phyloP scores from a whole-genome alignment of 345 rosid species.

The Bruguiera sexangula region DNA sequence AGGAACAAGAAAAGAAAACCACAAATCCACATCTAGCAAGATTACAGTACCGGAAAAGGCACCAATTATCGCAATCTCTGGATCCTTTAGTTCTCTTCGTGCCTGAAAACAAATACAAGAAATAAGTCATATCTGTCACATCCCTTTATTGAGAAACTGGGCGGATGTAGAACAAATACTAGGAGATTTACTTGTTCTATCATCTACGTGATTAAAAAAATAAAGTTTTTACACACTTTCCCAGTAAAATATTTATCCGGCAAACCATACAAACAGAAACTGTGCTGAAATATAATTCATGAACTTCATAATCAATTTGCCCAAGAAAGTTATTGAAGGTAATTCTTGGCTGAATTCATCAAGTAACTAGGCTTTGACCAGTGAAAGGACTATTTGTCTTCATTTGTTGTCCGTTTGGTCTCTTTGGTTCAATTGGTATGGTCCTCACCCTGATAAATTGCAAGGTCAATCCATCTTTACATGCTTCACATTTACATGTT shows the following conservation, averaged over 20 bases:
- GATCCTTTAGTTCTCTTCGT: conserved; percentile 69
- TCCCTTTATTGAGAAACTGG: not conserved
- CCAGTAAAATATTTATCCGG: not conserved
- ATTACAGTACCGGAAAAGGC: conserved; percentile 72
- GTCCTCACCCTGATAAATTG: not conserved
- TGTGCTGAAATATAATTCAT: not conserved
- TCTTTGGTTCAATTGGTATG: not conserved
- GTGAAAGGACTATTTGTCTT: not conserved
- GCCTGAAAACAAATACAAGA: conserved; percentile 39
- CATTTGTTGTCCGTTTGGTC: not conserved
- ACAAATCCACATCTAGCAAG: not conserved
- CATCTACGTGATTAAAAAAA: not conserved
- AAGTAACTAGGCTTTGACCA: not conserved
- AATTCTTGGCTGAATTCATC: not conserved
- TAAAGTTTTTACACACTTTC: no score
- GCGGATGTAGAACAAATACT: not conserved
- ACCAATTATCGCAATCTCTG: conserved; percentile 81
- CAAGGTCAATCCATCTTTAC: not conserved
- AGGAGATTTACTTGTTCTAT: not conserved
- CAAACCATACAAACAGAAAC: not conserved
- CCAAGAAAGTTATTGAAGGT: not conserved
- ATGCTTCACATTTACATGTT: not conserved
- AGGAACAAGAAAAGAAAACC: not conserved
- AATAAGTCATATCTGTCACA: not conserved
- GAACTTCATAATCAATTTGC: not conserved